These are phyloP conservation scores for Selenicereus undatus DNA, from an alignment of 148 eudicot genomes.

Conservation along the genomic window DNA sequence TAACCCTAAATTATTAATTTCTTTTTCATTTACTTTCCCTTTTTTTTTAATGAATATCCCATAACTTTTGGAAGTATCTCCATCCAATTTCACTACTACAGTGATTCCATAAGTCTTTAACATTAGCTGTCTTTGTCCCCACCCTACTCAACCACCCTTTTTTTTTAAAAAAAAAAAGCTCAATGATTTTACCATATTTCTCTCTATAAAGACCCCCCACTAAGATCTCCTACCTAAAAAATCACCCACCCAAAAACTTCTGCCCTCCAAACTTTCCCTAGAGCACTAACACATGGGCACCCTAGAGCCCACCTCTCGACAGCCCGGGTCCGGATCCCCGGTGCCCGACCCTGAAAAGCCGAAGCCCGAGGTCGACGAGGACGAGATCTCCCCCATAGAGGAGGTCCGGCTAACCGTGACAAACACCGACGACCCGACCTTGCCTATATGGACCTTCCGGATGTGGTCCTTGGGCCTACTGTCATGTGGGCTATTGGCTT, in stretches of 20 bases:
- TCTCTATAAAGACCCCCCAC: slow-evolving; percentile 8
- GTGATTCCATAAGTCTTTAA: background rate
- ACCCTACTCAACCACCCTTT: background rate
- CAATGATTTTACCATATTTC: background rate
- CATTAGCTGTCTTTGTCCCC: slow-evolving; percentile 22
- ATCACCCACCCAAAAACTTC: background rate
- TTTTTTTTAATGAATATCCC: slow-evolving; percentile 14
- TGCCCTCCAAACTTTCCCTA: background rate
- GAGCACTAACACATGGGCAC: slow-evolving; percentile 18
- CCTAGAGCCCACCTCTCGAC: slow-evolving; percentile 13
- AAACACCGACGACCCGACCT: slow-evolving; percentile 74
- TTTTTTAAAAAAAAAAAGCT: background rate
- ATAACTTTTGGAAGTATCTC: slow-evolving; percentile 7
- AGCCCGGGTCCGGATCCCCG: slow-evolving; percentile 19
- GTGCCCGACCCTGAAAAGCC: slow-evolving; percentile 31
- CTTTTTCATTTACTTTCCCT: background rate
- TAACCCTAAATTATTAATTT: background rate
- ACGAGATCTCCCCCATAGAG: slow-evolving; percentile 81
- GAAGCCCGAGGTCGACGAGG: slow-evolving; percentile 27
- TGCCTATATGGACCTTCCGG: slow-evolving; percentile 91
- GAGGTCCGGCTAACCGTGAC: slow-evolving; percentile 78
- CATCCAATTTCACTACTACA: background rate
- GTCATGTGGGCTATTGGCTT: slow-evolving; percentile 70
- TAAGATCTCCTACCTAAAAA: background rate
- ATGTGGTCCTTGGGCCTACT: slow-evolving; percentile 86